phyloP scores from a whole-genome alignment of 169 alveolate species.

The Cryptosporidium sp. region DNA sequence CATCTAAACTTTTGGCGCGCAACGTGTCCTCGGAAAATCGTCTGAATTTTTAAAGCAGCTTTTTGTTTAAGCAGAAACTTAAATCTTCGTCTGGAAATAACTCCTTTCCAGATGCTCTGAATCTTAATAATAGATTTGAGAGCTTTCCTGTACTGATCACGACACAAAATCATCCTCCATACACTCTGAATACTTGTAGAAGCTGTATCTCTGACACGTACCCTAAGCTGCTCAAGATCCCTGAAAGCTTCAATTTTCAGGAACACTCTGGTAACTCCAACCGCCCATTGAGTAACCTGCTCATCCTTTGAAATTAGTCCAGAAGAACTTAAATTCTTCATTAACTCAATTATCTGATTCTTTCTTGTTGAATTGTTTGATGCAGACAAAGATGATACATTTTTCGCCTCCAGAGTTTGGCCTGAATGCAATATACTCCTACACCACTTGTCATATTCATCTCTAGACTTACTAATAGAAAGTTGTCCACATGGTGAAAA shows the following conservation, averaged over 20 bases:
- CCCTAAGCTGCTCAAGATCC: slow-evolving; percentile 42
- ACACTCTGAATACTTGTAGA: slow-evolving; percentile 78
- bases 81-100: slow-evolving; percentile 18
- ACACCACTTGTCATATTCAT: slow-evolving; percentile 4
- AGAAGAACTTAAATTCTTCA: neutral
- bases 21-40: slow-evolving; percentile 17
- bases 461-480: neutral
- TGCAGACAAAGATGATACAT: neutral
- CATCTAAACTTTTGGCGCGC: slow-evolving; percentile 42
- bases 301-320: neutral
- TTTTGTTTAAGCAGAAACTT: slow-evolving; percentile 20
- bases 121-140: slow-evolving; percentile 2
- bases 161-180: slow-evolving; percentile 56
- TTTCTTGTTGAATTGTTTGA: neutral
- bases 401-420: neutral
- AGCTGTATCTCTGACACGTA: slow-evolving; percentile 70
- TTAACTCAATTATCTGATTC: slow-evolving; percentile 18
- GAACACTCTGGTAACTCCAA: slow-evolving; percentile 51
- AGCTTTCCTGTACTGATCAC: neutral
- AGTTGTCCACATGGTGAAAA: slow-evolving; percentile 63
- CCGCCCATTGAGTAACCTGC: slow-evolving; percentile 26
- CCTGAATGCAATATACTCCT: neutral
- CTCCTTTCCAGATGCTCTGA: slow-evolving; percentile 71
- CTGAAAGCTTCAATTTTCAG: slow-evolving; percentile 46
- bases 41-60: slow-evolving; percentile 60